Base-by-base conservation (phyloP, 306 rosid genomes). In the Pyrus bretschneideri region DNA sequence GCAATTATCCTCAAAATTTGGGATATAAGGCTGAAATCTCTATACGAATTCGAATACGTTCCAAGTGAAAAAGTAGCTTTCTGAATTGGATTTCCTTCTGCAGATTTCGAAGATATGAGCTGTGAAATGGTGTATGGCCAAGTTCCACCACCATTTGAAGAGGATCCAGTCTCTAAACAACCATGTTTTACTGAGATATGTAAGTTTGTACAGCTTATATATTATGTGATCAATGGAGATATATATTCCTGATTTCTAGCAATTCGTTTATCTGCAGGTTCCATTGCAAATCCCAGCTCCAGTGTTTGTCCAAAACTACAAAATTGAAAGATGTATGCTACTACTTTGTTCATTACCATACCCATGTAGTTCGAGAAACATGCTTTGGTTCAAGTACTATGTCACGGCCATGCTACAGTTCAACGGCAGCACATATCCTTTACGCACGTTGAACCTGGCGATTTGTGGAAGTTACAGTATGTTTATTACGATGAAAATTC, bases 31-130 rank as follows among this genome's bases (percentile, higher is more conserved):
- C 35, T 17, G 21, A 38, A 58, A 5, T 25, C 21, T 74, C 44
- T 8, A 3, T 52, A 58, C 9, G 2, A 12, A 35, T 17, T 61
- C 15, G 30, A 25, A 52, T 21, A 23, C 17, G 35, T 38, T 30
- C 63, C 49, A 42, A 67, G 58, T 31, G 11, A 9, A 22, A 54
- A 23, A 6, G 42, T 22, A 63, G 6, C 30, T 31, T 15, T 25
- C 54, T n/a, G 69, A 67, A 33, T 35, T 25, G 14, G 67, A 29
- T 30, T 46, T 74, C 35, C 23, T 12, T 52, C 29, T 8, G 45
- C 38, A 92, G 98, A 95, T 85, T 92, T 95, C 85, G 97, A 95
- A 88, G 97, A 95, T 79, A 95, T 92, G 97, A 92, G 97, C 75
- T 92, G 97, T 80, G 98, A 92, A 31, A 92, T 95, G 98, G 97